Conservation (phyloP, 2,329 filamentous ascomycete genomes). For the Epichloe coenophiala region DNA sequence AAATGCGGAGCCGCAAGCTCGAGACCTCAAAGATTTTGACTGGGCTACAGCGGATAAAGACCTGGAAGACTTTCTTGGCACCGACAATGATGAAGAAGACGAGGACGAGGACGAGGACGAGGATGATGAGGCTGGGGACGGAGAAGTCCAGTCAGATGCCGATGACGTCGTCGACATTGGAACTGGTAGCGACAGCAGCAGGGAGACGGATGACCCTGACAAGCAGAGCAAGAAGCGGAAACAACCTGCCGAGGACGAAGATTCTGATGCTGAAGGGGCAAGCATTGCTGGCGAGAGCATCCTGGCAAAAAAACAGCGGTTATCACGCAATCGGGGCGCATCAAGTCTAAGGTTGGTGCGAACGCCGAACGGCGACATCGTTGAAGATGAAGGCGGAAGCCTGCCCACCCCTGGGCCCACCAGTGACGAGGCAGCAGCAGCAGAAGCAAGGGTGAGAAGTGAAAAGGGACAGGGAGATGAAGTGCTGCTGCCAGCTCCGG, state of each 20-base stretch:
- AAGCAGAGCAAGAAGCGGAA: constrained; percentile 22
- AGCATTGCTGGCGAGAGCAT: constrained; percentile 23
- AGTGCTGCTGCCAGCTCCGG: constrained; percentile 1
- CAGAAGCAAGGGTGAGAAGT: constrained; percentile 8
- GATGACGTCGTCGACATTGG: constrained; percentile 7
- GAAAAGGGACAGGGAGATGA: constrained; percentile 7
- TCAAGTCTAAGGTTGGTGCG: constrained; percentile 33
- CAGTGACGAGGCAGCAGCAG: constrained; percentile 19
- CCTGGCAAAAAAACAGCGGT: constrained; percentile 37
- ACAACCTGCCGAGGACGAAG: constrained; percentile 15
- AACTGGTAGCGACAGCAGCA: constrained; percentile 15
- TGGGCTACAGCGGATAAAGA: constrained; percentile 51
- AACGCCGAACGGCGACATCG: constrained; percentile 24
- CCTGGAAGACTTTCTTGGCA: constrained; percentile 57
- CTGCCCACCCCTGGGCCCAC: constrained; percentile 27
- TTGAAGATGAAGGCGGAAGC: constrained; percentile 20
- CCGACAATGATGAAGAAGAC: constrained; percentile 35
- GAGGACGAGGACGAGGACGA: constrained; percentile 12
- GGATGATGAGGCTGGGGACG: constrained; percentile 3
- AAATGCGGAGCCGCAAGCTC: constrained; percentile 15
- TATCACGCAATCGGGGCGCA: constrained; percentile 29
- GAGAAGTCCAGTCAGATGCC: background rate
- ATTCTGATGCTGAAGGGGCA: constrained; percentile 19
- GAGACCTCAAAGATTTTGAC: constrained; percentile 34
- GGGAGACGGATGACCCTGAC: constrained; percentile 13